Conservation (phyloP, 257 asterid species). For the Oldenlandia corymbosa region DNA sequence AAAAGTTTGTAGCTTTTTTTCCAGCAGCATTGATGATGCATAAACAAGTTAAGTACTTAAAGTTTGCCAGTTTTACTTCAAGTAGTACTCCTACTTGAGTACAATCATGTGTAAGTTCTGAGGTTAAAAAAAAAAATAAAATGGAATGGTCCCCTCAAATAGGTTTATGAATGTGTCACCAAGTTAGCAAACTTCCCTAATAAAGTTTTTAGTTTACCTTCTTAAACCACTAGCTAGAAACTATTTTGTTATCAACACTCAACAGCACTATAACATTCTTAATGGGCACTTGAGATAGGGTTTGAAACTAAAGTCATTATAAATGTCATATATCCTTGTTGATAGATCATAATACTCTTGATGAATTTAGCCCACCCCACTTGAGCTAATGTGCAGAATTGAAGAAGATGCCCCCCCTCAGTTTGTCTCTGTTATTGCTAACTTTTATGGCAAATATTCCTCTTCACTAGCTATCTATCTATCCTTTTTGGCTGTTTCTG, state of each 20-base stretch:
- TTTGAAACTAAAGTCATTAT: no score
- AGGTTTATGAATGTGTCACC: background rate
- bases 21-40: background rate
- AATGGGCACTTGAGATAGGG: no score
- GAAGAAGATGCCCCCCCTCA: constrained; percentile 16
- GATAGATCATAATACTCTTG: constrained; percentile 5
- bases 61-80: constrained; percentile 2
- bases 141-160: constrained; percentile 9
- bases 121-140: no score
- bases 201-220: background rate
- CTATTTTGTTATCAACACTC: no score
- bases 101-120: background rate
- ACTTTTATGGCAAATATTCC: constrained; percentile 35
- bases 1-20: background rate
- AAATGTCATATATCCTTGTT: no score
- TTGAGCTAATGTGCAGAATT: background rate
- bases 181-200: background rate
- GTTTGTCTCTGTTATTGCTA: constrained; percentile 32
- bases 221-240: background rate
- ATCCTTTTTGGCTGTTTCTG: constrained; percentile 25
- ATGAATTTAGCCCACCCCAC: constrained; percentile 16
- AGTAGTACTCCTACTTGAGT: constrained; percentile 3
- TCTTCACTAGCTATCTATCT: background rate
- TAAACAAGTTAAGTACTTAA: no score
- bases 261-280: no score